Conservation (phyloP, 1,284 basidiomycete genomes). For the Pyrrhoderma noxium region DNA sequence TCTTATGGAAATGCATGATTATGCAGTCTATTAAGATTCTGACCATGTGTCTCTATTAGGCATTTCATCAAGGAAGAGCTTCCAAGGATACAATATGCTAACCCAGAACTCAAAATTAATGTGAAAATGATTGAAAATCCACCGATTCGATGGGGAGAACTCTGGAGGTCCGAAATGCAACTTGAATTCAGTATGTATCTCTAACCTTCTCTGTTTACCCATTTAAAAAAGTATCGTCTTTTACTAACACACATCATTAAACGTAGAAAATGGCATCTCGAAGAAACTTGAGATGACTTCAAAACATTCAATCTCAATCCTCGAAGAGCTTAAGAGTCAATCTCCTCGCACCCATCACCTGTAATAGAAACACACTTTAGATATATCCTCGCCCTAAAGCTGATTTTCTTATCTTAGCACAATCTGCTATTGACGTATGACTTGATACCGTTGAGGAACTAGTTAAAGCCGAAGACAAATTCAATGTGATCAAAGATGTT, state of each 20-base stretch:
- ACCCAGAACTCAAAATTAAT: constrained; percentile 52
- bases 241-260: not conserved
- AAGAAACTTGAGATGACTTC: constrained; percentile 46
- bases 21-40: no score
- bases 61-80: constrained; percentile 71
- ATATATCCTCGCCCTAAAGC: constrained; percentile 5
- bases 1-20: no score
- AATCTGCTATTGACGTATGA: constrained; percentile 65
- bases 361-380: no score
- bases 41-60: no score
- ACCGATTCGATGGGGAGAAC: constrained; percentile 32
- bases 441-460: constrained; percentile 83
- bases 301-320: constrained; percentile 61
- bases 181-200: constrained; percentile 58
- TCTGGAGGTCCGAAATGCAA: constrained; percentile 50
- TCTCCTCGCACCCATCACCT: constrained; percentile 77
- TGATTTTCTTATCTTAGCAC: constrained; percentile 35
- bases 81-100: constrained; percentile 66
- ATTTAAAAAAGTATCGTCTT: not conserved
- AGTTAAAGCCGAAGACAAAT: constrained; percentile 67
- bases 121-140: constrained; percentile 47
- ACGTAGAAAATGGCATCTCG: constrained; percentile 45
- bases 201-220: not conserved
- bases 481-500: constrained; percentile 59
- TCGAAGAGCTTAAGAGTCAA: constrained; percentile 67